Evolutionary conservation across 441 rosid genomes (phyloP).

Genomic region (Melastoma candidum): DNA sequence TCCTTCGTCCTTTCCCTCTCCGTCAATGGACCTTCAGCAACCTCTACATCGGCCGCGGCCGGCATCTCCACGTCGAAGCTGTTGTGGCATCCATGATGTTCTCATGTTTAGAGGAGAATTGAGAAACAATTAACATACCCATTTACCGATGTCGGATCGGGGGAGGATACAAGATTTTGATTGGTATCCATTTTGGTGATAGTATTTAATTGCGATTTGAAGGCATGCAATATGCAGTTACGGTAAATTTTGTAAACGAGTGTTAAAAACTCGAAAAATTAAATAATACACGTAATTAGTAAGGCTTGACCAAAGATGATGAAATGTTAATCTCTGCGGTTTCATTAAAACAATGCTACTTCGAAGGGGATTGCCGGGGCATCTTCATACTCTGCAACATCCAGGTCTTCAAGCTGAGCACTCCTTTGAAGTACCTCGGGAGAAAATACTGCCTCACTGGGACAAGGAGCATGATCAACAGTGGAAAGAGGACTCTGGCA

Average conservation of each 20-base stretch:
- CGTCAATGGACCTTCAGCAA: constrained; percentile 9
- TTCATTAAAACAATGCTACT: constrained; percentile 36
- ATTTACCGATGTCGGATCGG: no score
- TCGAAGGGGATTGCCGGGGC: constrained; percentile 54
- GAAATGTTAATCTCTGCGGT: constrained; percentile 11
- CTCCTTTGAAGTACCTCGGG: constrained; percentile 58
- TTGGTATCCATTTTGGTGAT: not conserved
- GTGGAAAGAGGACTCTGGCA: constrained; percentile 69
- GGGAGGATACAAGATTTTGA: not conserved
- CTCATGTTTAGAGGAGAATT: no score
- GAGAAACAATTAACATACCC: no score
- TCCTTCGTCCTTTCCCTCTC: constrained; percentile 27
- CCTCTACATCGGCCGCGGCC: constrained; percentile 4
- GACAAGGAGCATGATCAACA: constrained; percentile 71
- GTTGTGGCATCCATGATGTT: not conserved
- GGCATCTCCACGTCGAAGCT: constrained; percentile 24
- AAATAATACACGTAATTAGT: no score
- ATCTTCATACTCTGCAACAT: constrained; percentile 74
- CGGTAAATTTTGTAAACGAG: no score
- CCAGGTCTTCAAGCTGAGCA: constrained; percentile 62
- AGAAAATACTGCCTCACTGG: constrained; percentile 62
- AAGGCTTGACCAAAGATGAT: not conserved
- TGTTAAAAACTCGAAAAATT: no score
- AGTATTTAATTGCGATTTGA: no score
- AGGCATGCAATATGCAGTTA: no score